Percentiles rank a stretch among this genome's conserved stretches.
Conservation (phyloP, 257 asterid genomes). For the Cordia subcordata region DNA sequence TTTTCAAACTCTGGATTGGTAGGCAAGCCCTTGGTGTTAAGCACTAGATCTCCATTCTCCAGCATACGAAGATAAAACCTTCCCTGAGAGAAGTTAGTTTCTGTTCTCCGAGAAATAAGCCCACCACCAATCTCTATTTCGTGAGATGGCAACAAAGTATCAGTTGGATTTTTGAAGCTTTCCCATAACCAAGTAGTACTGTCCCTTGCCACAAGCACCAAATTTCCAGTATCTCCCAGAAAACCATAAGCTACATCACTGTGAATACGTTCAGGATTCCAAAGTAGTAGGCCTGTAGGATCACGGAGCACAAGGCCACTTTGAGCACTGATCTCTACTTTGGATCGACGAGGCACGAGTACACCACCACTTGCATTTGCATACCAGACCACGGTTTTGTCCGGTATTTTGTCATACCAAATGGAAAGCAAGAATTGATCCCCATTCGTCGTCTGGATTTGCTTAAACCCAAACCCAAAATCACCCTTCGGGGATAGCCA, state of each 20-base stretch:
- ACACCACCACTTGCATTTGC: conserved; percentile 7
- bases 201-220: conserved; percentile 22
- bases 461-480: conserved; percentile 14
- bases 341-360: conserved; percentile 40
- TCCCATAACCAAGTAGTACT: conserved; percentile 41
- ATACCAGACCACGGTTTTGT: conserved; percentile 50
- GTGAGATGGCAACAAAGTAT: conserved; percentile 34
- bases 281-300: conserved; percentile 23
- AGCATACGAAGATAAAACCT: conserved; percentile 43
- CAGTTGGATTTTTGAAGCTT: conserved; percentile 35
- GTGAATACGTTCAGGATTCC: conserved; percentile 11
- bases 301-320: conserved; percentile 33
- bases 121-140: conserved; percentile 3
- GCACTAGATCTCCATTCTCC: conserved; percentile 27
- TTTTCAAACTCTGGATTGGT: conserved; percentile 24
- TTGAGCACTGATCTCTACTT: conserved; percentile 20
- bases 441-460: not conserved
- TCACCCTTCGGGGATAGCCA: conserved; percentile 15
- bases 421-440: conserved; percentile 35
- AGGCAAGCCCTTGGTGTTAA: conserved; percentile 22
- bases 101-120: conserved; percentile 14
- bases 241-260: conserved; percentile 25
- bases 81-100: conserved; percentile 30
- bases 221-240: conserved; percentile 55
- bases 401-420: conserved; percentile 46